A percentile compares a stretch with the other conserved stretches of the same genome.
phyloP scores from a whole-genome alignment of 768 basidiomycete genomes.

The Serpula lacrymans region DNA sequence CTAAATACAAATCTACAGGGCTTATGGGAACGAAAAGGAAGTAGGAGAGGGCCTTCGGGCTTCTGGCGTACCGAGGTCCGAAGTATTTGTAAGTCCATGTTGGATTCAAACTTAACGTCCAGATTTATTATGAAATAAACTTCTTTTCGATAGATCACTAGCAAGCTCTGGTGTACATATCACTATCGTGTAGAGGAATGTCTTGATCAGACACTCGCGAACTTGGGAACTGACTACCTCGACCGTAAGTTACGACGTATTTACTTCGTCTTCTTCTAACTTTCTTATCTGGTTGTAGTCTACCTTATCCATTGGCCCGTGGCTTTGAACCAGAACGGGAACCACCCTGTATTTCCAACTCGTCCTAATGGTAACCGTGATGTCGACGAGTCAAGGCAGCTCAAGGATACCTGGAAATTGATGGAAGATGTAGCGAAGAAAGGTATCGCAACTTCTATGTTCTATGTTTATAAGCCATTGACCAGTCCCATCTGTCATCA shows the following conservation, averaged over 20 bases:
- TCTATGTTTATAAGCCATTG: slow-evolving; percentile 6
- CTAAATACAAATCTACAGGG: slow-evolving; percentile 36
- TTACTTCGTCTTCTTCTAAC: slow-evolving; percentile 1
- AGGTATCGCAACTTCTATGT: slow-evolving; percentile 32
- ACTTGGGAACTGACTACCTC: slow-evolving; percentile 82
- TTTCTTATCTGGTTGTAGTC: slow-evolving; percentile 29
- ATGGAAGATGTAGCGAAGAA: slow-evolving; percentile 73
- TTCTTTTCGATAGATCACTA: slow-evolving; percentile 57
- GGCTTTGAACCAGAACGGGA: slow-evolving; percentile 66
- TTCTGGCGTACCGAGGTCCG: slow-evolving; percentile 72
- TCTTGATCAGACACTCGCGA: slow-evolving; percentile 70
- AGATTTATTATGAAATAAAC: not conserved
- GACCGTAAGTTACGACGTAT: slow-evolving; percentile 52
- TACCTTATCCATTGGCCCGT: slow-evolving; percentile 83
- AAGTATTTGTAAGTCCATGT: slow-evolving; percentile 57
- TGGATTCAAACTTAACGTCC: not conserved
- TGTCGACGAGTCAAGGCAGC: slow-evolving; percentile 60
- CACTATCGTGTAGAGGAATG: slow-evolving; percentile 71
- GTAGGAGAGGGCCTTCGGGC: slow-evolving; percentile 79
- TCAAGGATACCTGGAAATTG: slow-evolving; percentile 77
- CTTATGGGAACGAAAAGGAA: slow-evolving; percentile 75
- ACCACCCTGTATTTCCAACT: slow-evolving; percentile 54
- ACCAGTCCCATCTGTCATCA: slow-evolving; percentile 20
- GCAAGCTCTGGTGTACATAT: slow-evolving; percentile 67
- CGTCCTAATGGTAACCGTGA: slow-evolving; percentile 65